Evolutionary conservation across 2,329 filamentous ascomycete genomes (phyloP).

Genomic region (Cercospora berteroae): DNA sequence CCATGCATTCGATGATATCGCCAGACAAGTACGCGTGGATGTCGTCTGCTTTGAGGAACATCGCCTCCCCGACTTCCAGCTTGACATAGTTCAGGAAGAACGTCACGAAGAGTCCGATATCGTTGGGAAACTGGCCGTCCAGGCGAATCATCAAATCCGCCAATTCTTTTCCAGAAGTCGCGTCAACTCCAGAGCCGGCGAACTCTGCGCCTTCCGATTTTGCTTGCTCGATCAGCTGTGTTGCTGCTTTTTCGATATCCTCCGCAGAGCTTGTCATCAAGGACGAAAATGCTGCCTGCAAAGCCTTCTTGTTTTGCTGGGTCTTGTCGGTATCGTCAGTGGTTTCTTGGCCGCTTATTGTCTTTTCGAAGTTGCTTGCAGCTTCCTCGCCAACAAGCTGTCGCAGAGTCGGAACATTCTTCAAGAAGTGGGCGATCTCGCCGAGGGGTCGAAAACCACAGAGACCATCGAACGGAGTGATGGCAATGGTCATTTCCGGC

Average conservation of each 20-base stretch:
- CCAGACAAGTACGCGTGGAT: constrained; percentile 93
- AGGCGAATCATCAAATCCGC: constrained; percentile 74
- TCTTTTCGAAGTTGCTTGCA: constrained; percentile 46
- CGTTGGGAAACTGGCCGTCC: constrained; percentile 78
- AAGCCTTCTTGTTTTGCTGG: constrained; percentile 68
- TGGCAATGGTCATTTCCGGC: constrained; percentile 97
- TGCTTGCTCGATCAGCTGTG: constrained; percentile 69
- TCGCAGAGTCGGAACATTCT: constrained; percentile 56
- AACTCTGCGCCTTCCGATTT: constrained; percentile 68
- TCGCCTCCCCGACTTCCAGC: constrained; percentile 82
- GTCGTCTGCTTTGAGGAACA: constrained; percentile 94
- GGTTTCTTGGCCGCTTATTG: constrained; percentile 54
- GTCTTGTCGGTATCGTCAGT: constrained; percentile 47
- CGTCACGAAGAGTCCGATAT: constrained; percentile 90
- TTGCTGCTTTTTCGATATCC: constrained; percentile 62
- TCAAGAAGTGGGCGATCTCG: constrained; percentile 84
- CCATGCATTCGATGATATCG: constrained; percentile 99
- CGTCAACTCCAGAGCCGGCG: constrained; percentile 67
- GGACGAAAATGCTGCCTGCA: constrained; percentile 72
- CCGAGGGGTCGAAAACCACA: constrained; percentile 88
- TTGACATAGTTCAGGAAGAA: constrained; percentile 98
- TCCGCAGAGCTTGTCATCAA: constrained; percentile 76
- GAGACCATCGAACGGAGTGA: constrained; percentile 92
- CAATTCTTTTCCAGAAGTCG: constrained; percentile 67
- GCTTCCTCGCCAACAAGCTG: constrained; percentile 50